These are phyloP conservation scores for Theobroma grandiflorum DNA, from an alignment of 441 rosid genomes.

Conservation along the genomic window DNA sequence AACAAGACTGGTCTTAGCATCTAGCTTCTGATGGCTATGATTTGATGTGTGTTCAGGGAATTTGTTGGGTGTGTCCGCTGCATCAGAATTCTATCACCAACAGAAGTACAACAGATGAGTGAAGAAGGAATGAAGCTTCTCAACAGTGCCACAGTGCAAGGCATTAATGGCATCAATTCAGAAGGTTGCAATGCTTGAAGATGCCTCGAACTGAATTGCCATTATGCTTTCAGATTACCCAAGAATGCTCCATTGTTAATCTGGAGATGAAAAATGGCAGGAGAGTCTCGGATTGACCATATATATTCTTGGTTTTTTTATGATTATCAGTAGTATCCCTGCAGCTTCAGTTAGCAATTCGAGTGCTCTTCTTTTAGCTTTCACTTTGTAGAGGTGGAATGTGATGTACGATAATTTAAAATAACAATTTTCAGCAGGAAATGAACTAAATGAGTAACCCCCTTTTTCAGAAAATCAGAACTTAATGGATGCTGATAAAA, in stretches of 20 bases:
- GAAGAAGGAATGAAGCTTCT: slow-evolving; percentile 98
- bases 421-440: slow-evolving; percentile 12
- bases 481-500: neutral
- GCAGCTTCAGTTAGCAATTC: neutral
- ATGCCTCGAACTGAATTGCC: neutral
- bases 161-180: slow-evolving; percentile 44
- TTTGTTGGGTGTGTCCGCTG: slow-evolving; percentile 97
- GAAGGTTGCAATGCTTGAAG: slow-evolving; percentile 38
- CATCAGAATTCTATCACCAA: slow-evolving; percentile 94
- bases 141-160: slow-evolving; percentile 70
- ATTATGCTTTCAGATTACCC: neutral
- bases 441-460: slow-evolving; percentile 16
- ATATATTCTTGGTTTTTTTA: neutral
- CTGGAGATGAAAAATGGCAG: neutral
- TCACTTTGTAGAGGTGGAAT: slow-evolving; percentile 9
- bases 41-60: slow-evolving; percentile 56
- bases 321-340: neutral
- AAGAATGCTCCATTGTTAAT: neutral
- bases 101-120: slow-evolving; percentile 98
- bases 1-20: neutral
- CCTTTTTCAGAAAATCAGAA: neutral
- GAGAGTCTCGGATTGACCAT: neutral
- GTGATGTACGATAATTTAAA: neutral
- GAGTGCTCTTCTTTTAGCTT: neutral
- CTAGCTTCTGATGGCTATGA: slow-evolving; percentile 12